Percentiles rank a stretch among this genome's conserved stretches.
phyloP scores from a whole-genome alignment of 2,329 filamentous ascomycete genomes.

The Microcyclospora tardicrescens region DNA sequence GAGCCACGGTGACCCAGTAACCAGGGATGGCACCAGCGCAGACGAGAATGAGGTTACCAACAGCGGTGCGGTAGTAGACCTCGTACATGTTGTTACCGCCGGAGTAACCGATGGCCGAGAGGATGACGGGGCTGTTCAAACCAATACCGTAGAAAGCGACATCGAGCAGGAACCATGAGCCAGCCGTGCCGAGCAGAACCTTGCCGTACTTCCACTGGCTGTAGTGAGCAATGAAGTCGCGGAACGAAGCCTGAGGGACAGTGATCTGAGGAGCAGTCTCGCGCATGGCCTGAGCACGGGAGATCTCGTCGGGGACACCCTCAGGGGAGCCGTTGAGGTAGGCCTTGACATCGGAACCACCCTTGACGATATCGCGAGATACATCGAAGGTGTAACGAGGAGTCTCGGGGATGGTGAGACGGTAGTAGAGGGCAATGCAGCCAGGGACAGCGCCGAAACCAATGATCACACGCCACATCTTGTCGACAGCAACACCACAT shows the following conservation, averaged over 20 bases:
- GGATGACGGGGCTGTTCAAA: conserved; percentile 63
- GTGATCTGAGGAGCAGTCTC: conserved; percentile 43
- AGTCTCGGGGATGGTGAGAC: conserved; percentile 76
- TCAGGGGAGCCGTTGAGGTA: conserved; percentile 55
- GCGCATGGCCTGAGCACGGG: conserved; percentile 45
- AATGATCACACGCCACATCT: conserved; percentile 76
- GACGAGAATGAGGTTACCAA: conserved; percentile 68
- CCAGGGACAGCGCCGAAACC: conserved; percentile 71
- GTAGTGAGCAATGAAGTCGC: conserved; percentile 61
- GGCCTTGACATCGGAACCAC: conserved; percentile 57
- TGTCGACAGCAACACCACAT: conserved; percentile 63
- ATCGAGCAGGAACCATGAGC: conserved; percentile 75
- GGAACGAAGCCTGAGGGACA: conserved; percentile 57
- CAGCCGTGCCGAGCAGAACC: conserved; percentile 64
- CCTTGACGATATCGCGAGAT: conserved; percentile 60
- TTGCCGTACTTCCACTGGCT: conserved; percentile 56
- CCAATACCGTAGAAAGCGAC: conserved; percentile 46
- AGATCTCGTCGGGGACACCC: conserved; percentile 53
- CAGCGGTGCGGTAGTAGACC: conserved; percentile 57
- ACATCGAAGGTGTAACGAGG: conserved; percentile 82
- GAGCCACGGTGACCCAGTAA: conserved; percentile 68
- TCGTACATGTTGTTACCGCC: conserved; percentile 52
- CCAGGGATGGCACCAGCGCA: conserved; percentile 68
- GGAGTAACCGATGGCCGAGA: conserved; percentile 59
- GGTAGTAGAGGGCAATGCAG: conserved; percentile 72